These are phyloP conservation scores for Royoungia palumana DNA, from an alignment of 768 basidiomycete genomes.

Conservation along the genomic window DNA sequence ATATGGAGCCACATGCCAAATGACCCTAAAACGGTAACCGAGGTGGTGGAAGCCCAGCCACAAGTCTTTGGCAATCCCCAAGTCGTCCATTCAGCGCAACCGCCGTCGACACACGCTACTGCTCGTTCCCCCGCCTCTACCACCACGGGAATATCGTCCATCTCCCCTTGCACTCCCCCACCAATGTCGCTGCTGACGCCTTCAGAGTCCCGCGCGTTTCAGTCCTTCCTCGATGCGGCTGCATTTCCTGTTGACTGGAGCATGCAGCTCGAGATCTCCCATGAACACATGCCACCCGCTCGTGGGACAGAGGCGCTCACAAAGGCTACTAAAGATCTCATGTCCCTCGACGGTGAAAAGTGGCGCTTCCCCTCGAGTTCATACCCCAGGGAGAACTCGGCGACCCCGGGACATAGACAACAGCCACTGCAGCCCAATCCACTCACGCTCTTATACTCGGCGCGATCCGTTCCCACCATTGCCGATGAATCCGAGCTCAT, in stretches of 20 bases:
- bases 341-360: constrained; percentile 56
- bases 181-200: constrained; percentile 63
- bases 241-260: constrained; percentile 48
- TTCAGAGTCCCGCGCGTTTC: constrained; percentile 63
- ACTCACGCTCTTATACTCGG: constrained; percentile 15
- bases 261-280: constrained; percentile 33
- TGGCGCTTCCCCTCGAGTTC: constrained; percentile 34
- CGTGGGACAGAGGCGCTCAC: constrained; percentile 63
- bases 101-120: constrained; percentile 5
- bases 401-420: constrained; percentile 9
- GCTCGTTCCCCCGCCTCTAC: neutral
- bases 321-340: constrained; percentile 81
- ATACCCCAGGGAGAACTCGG: constrained; percentile 8
- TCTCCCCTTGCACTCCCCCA: neutral
- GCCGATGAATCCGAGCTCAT: constrained; percentile 6
- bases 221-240: constrained; percentile 60
- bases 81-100: constrained; percentile 14
- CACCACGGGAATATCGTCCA: neutral
- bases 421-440: constrained; percentile 19
- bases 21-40: constrained; percentile 21
- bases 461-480: constrained; percentile 7
- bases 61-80: constrained; percentile 20
- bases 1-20: constrained; percentile 17
- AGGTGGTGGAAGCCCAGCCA: constrained; percentile 31
- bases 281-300: constrained; percentile 48